Evolutionary conservation across 768 basidiomycete species (phyloP), one percentile per base, ranked within the genome.

Genomic region (Psilocybe cubensis): DNA sequence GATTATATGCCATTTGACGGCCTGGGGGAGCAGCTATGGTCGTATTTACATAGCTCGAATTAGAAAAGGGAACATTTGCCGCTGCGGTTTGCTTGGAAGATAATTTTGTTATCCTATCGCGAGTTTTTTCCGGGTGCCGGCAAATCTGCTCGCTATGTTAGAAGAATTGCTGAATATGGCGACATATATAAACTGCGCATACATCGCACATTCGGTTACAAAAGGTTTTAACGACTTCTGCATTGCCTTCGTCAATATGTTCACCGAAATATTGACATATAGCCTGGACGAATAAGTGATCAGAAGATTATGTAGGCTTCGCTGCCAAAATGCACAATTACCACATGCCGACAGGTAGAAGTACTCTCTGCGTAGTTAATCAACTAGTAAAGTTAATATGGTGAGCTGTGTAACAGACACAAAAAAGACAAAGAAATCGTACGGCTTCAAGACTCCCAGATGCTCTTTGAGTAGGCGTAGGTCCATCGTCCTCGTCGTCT

Each of bases 221-320:
- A 62, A 89, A 85, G 3, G 65, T 64, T 53, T 77, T 78, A 50
- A 80, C 68, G 10, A 76, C 56, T 6, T 74, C 76, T 8, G 74
- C 62, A 60, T 88, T 78, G 10, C 65, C 69, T 6, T 72, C 63
- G 59, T 89, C 79, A 33, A 92, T 82, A 0, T 64, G 59, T 70
- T 94, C 92, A 1, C 89, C 92, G 61, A 94, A 94, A 67, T 91
- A 92, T 44, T 83, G 84, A 65, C 92, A 93, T 56, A 94, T 87
- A 1, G 80, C 76, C 89, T 93, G 49, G 44, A 17, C 18, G n/a
- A 8, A 48, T n/a, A 11, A 12, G 35, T 17, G 10, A 51, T 5
- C 23, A 49, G 11, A 27, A 4, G 28, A 24, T 17, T 18, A 9
- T 44, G 21, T 14, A 6, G 25, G 21, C 23, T 21, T 23, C 20